phyloP scores from a whole-genome alignment of 2,329 filamentous ascomycete genomes.

The Nigrospora sphaerica region DNA sequence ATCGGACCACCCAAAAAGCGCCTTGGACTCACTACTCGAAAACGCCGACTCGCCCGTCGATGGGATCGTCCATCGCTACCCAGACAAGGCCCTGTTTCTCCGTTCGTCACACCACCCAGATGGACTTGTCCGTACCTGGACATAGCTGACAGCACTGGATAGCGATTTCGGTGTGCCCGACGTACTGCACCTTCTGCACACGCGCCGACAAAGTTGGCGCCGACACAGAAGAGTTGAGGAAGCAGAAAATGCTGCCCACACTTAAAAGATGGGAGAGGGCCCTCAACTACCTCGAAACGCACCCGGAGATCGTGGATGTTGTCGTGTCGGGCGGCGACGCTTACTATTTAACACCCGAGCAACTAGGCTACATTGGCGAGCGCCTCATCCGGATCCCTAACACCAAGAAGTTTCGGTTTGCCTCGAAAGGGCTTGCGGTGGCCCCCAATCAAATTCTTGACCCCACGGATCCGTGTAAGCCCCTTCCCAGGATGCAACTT shows the following conservation, averaged over 20 bases:
- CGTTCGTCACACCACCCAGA: constrained; percentile 31
- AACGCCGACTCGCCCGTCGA: constrained; percentile 45
- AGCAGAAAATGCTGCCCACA: constrained; percentile 27
- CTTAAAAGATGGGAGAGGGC: constrained; percentile 43
- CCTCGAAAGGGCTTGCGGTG: constrained; percentile 55
- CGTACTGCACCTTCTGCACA: constrained; percentile 58
- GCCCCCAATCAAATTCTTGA: constrained; percentile 50
- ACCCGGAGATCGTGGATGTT: constrained; percentile 44
- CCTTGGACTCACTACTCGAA: constrained; percentile 53
- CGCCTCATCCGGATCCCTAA: constrained; percentile 49
- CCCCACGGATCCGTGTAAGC: constrained; percentile 36
- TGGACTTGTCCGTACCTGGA: not conserved
- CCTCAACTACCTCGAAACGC: constrained; percentile 49
- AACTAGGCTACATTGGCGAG: constrained; percentile 46
- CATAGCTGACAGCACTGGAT: constrained; percentile 9
- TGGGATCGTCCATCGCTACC: constrained; percentile 57
- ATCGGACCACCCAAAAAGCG: constrained; percentile 46
- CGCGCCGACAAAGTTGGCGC: constrained; percentile 52
- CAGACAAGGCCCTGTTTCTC: constrained; percentile 55
- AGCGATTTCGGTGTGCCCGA: constrained; percentile 55
- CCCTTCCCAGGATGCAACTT: no score
- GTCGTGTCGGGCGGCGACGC: constrained; percentile 58
- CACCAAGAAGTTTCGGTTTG: constrained; percentile 53
- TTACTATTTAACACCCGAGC: constrained; percentile 46
- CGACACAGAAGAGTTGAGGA: constrained; percentile 44